These are phyloP conservation scores for Talinum fruticosum DNA, from an alignment of 148 eudicot species.

Conservation along the genomic window DNA sequence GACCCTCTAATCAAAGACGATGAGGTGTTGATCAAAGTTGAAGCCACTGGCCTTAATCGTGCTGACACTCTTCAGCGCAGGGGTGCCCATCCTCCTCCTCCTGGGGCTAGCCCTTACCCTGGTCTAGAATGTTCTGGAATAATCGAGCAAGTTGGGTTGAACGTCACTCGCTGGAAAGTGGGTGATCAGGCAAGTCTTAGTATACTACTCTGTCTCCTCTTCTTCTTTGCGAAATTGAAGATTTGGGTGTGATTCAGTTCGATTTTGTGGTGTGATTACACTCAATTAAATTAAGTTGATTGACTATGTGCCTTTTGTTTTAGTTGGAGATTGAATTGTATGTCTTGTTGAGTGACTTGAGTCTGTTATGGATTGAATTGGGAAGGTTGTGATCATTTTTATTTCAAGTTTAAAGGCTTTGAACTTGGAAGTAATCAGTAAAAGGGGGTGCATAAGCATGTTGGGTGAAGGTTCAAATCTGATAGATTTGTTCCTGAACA, in stretches of 20 bases:
- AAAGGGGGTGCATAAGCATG: no score
- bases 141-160: slow-evolving; percentile 51
- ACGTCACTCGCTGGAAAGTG: slow-evolving; percentile 73
- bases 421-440: no score
- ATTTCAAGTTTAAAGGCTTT: no score
- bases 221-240: slow-evolving; percentile 2
- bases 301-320: neutral
- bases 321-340: neutral
- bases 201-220: neutral
- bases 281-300: no score
- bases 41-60: slow-evolving; percentile 79
- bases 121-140: slow-evolving; percentile 94
- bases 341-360: no score
- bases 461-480: neutral
- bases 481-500: no score
- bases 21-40: slow-evolving; percentile 64
- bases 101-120: slow-evolving; percentile 57
- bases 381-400: neutral
- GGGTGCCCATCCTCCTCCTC: slow-evolving; percentile 68
- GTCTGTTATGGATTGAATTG: neutral
- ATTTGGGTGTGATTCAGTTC: slow-evolving; percentile 1
- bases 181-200: slow-evolving; percentile 63
- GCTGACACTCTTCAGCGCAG: slow-evolving; percentile 78
- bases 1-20: slow-evolving; percentile 63
- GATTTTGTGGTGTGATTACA: neutral